phyloP scores from a whole-genome alignment of 2,329 filamentous ascomycete species.

The Aureobasidium sp. region DNA sequence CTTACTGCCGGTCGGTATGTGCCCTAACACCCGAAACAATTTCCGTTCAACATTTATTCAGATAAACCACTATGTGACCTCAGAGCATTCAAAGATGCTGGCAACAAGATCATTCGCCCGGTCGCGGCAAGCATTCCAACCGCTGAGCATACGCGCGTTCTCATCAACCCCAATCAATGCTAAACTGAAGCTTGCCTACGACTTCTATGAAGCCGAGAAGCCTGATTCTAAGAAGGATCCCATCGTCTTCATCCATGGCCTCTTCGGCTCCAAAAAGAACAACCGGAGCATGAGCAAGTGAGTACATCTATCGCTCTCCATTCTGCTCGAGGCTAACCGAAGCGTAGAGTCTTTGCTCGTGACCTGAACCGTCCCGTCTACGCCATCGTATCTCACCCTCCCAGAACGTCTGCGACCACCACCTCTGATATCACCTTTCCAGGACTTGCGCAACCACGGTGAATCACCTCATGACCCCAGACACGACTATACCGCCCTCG shows the following conservation, averaged over 20 bases:
- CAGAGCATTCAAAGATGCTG: background rate
- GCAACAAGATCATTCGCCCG: background rate
- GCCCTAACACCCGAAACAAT: constrained; percentile 3
- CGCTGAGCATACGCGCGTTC: background rate
- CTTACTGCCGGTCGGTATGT: background rate
- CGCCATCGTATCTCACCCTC: constrained; percentile 50
- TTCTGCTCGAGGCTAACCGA: background rate
- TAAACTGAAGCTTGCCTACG: constrained; percentile 47
- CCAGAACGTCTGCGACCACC: background rate
- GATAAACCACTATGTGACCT: background rate
- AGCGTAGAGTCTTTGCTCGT: constrained; percentile 64
- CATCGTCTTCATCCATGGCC: constrained; percentile 82
- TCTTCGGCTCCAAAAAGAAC: constrained; percentile 94
- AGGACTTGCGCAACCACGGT: constrained; percentile 91
- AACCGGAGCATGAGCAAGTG: constrained; percentile 93
- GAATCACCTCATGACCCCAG: constrained; percentile 68
- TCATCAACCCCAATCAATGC: constrained; percentile 3
- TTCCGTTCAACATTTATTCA: constrained; percentile 4
- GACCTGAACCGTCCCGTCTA: constrained; percentile 76
- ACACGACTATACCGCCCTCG: constrained; percentile 78
- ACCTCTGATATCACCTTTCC: background rate
- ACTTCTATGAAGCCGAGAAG: constrained; percentile 50
- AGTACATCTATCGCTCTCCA: constrained; percentile 24
- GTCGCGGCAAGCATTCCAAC: background rate
- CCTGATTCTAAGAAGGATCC: constrained; percentile 41